phyloP scores from a whole-genome alignment of 805 yeast species.

The Schwanniomyces sp. region DNA sequence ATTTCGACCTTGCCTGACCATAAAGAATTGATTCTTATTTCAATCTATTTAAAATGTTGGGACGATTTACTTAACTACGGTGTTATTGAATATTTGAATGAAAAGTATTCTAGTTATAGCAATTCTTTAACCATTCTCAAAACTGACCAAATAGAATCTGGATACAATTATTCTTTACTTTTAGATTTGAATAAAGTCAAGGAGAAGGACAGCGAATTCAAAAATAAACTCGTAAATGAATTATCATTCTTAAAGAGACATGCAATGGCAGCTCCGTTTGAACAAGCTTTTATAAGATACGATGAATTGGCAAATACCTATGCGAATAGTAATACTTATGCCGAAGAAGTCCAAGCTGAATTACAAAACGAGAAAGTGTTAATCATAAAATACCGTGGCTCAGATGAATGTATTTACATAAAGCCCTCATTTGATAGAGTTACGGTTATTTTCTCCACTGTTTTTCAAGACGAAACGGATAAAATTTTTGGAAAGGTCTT shows the following conservation, averaged over 20 bases:
- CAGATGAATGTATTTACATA: constrained; percentile 82
- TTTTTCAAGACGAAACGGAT: constrained; percentile 96
- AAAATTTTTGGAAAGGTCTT: constrained; percentile 86
- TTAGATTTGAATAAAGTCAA: constrained; percentile 52
- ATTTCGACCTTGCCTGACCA: constrained; percentile 77
- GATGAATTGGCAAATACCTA: constrained; percentile 57
- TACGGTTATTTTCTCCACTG: constrained; percentile 91
- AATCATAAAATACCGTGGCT: constrained; percentile 80
- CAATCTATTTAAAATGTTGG: constrained; percentile 77
- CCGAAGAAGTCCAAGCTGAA: constrained; percentile 44
- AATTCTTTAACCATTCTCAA: constrained; percentile 30
- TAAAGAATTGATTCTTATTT: constrained; percentile 62
- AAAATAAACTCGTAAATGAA: constrained; percentile 54
- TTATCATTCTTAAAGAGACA: constrained; percentile 80
- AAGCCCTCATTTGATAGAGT: constrained; percentile 94
- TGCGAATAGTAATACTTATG: constrained; percentile 42
- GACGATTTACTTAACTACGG: constrained; percentile 70
- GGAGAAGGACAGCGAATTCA: constrained; percentile 45
- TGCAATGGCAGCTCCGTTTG: constrained; percentile 90
- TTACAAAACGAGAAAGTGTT: constrained; percentile 56
- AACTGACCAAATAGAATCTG: constrained; percentile 56
- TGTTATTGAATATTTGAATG: constrained; percentile 51
- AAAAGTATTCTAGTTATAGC: constrained; percentile 43
- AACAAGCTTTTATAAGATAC: constrained; percentile 78
- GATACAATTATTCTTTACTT: constrained; percentile 77